These are phyloP conservation scores for Thelonectria olida DNA, from an alignment of 2,329 filamentous ascomycete species.

Conservation along the genomic window DNA sequence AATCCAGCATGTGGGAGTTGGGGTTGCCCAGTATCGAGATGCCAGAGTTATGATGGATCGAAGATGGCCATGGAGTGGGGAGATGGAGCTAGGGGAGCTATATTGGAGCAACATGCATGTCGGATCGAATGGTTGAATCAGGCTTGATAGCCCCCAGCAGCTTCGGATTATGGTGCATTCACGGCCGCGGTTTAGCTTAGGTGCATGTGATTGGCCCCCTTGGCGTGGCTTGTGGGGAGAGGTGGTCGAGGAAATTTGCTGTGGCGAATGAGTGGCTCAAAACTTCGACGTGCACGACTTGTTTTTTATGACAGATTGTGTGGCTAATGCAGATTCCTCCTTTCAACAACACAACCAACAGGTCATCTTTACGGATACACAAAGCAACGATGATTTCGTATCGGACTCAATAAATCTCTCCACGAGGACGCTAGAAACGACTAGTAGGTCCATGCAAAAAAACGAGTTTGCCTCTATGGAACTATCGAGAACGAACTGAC, in stretches of 20 bases:
- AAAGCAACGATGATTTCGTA: background rate
- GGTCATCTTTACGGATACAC: background rate
- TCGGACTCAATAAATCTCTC: too few relatives aligned
- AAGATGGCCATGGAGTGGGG: conserved; percentile 37
- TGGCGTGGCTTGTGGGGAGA: conserved; percentile 22
- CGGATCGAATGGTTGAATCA: conserved; percentile 37
- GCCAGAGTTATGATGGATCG: conserved; percentile 33
- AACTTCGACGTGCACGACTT: background rate
- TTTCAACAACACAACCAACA: background rate
- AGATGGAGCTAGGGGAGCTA: conserved; percentile 37
- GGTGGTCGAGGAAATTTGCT: conserved; percentile 6
- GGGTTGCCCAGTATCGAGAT: conserved; percentile 25
- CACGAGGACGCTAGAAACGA: too few relatives aligned
- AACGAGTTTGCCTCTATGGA: too few relatives aligned
- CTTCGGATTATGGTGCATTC: conserved; percentile 32
- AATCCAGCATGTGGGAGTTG: conserved; percentile 20
- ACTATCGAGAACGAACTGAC: too few relatives aligned
- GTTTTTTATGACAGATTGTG: background rate
- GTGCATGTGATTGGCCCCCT: conserved; percentile 25
- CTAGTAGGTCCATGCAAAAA: too few relatives aligned
- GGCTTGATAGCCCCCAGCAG: conserved; percentile 23
- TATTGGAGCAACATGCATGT: conserved; percentile 40
- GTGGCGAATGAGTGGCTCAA: conserved; percentile 9
- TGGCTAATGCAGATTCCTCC: too few relatives aligned
- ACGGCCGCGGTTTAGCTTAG: conserved; percentile 23